phyloP scores from a whole-genome alignment of 2,329 filamentous ascomycete genomes.

The Cercospora citrullina region DNA sequence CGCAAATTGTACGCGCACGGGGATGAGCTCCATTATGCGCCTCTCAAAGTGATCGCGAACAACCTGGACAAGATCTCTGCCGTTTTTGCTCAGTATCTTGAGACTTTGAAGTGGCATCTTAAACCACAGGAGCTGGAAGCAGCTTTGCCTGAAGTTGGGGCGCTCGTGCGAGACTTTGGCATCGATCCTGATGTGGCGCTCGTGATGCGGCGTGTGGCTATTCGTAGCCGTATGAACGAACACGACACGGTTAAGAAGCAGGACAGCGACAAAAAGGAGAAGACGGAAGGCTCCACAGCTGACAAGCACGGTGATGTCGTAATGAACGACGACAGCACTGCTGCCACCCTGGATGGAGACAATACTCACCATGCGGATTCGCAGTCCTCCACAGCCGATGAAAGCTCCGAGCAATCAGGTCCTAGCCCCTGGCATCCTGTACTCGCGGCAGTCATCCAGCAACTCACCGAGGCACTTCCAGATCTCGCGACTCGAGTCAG shows the following conservation, averaged over 20 bases:
- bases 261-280: conserved; percentile 37
- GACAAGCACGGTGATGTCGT: conserved; percentile 57
- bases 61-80: conserved; percentile 88
- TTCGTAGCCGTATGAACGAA: conserved; percentile 64
- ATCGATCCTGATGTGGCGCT: conserved; percentile 81
- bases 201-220: conserved; percentile 73
- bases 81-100: conserved; percentile 82
- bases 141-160: conserved; percentile 71
- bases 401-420: conserved; percentile 8
- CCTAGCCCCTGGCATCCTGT: conserved; percentile 61
- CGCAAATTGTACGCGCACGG: conserved; percentile 82
- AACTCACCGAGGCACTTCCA: conserved; percentile 61
- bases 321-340: conserved; percentile 27
- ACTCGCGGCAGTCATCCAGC: conserved; percentile 71
- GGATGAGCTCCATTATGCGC: conserved; percentile 68
- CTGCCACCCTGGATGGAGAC: conserved; percentile 6
- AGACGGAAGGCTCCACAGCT: conserved; percentile 16
- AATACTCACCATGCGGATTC: background rate
- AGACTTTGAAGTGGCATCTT: conserved; percentile 80
- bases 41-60: conserved; percentile 85
- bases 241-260: conserved; percentile 41
- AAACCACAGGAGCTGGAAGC: conserved; percentile 73
- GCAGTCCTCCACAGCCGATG: conserved; percentile 2
- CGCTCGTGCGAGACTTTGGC: conserved; percentile 74
- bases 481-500: conserved; percentile 70